Percentiles rank a stretch among this genome's conserved stretches.
Evolutionary conservation across 179 eudicot species (phyloP).

Genomic region (Gypsophila paniculata): DNA sequence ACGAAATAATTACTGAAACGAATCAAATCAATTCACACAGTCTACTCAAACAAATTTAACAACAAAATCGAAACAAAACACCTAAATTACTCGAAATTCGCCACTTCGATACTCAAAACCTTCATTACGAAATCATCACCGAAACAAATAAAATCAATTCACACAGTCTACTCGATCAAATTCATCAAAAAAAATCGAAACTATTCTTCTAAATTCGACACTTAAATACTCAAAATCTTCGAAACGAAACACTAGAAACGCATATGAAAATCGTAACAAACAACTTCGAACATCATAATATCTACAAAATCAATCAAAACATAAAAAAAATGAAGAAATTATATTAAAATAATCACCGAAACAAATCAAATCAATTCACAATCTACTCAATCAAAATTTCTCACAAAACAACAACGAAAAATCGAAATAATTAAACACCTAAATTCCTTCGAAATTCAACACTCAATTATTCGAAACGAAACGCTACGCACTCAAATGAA

Average conservation of each 20-base stretch:
- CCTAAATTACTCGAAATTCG: neutral
- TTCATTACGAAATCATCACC: neutral
- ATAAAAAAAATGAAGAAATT: too few relatives aligned
- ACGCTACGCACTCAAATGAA: neutral
- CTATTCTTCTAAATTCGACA: neutral
- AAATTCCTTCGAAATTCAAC: neutral
- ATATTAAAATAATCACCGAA: neutral
- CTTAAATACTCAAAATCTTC: neutral
- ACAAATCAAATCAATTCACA: neutral
- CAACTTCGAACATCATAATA: neutral
- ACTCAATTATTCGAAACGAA: neutral
- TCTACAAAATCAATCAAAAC: neutral
- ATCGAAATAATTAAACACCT: neutral
- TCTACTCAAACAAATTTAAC: too few relatives aligned
- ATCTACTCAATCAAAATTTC: too few relatives aligned
- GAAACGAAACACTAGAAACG: neutral
- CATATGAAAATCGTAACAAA: neutral
- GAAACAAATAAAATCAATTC: neutral
- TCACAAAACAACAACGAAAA: neutral
- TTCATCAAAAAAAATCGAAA: neutral
- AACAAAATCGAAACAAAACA: neutral
- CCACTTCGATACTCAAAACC: neutral
- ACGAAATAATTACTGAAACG: neutral
- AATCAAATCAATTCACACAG: neutral
- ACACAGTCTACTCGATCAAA: too few relatives aligned